Percentiles rank a stretch among this genome's conserved stretches.
These are phyloP conservation scores for Coemansia erecta DNA, from an alignment of 192 early-diverging fungal genomes.

Conservation along the genomic window DNA sequence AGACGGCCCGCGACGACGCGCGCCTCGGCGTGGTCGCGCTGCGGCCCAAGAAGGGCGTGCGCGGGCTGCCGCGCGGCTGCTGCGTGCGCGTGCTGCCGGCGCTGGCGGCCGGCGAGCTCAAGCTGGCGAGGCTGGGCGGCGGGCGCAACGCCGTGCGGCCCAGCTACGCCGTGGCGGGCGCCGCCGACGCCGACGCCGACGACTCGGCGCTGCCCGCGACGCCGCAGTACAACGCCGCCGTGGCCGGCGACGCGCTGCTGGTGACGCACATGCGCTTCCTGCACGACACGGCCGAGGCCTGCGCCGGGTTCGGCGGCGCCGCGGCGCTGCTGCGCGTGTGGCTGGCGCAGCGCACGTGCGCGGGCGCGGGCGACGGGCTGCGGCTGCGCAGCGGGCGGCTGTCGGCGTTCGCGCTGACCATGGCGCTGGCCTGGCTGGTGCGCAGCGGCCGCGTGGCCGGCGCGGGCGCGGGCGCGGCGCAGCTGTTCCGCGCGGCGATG, in stretches of 20 bases:
- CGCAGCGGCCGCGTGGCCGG: conserved; percentile 36
- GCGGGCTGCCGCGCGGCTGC: conserved; percentile 14
- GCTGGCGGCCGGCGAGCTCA: conserved; percentile 63
- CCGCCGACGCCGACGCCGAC: conserved; percentile 4
- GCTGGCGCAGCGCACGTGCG: conserved; percentile 67
- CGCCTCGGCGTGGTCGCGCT: conserved; percentile 65
- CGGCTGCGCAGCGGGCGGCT: conserved; percentile 39
- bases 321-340: conserved; percentile 81
- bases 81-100: conserved; percentile 71
- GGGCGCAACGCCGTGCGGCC: conserved; percentile 79
- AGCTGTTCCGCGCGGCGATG: conserved; percentile 81
- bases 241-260: conserved; percentile 74
- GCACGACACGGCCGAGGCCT: conserved; percentile 68
- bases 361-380: conserved; percentile 27
- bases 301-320: conserved; percentile 77
- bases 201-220: conserved; percentile 63
- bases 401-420: conserved; percentile 76
- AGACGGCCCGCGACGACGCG: conserved; percentile 58
- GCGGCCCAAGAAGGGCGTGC: conserved; percentile 36
- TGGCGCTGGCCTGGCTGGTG: conserved; percentile 88
- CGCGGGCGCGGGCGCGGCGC: conserved; percentile 65
- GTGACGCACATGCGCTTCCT: conserved; percentile 76
- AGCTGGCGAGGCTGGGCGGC: conserved; percentile 70
- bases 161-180: conserved; percentile 20
- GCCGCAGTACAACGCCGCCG: conserved; percentile 84